A percentile compares a stretch with the other conserved stretches of the same genome.
Evolutionary conservation across 2,329 filamentous ascomycete genomes (phyloP).

Genomic region (Pleomassaria siparia): DNA sequence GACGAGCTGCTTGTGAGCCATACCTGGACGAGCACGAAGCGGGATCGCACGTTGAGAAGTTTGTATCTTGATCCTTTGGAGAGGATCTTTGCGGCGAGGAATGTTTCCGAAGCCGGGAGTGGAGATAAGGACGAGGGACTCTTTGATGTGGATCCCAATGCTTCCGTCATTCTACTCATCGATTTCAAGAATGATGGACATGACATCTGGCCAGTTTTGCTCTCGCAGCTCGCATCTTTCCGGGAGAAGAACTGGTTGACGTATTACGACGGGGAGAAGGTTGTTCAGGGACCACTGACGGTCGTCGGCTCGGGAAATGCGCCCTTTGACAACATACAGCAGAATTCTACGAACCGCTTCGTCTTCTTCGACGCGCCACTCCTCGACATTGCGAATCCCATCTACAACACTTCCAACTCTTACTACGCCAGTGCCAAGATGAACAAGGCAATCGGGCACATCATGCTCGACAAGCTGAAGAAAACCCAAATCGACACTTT

Average conservation of each 20-base stretch:
- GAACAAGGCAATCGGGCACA: conserved; percentile 20
- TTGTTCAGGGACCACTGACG: conserved; percentile 62
- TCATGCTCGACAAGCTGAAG: conserved; percentile 16
- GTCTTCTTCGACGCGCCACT: conserved; percentile 69
- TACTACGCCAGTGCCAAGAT: conserved; percentile 28
- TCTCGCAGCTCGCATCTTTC: conserved; percentile 60
- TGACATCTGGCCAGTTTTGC: conserved; percentile 55
- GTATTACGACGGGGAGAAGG: conserved; percentile 51
- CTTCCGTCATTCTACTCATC: conserved; percentile 62
- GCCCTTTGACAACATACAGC: conserved; percentile 58
- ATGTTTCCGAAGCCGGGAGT: conserved; percentile 20
- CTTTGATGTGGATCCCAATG: conserved; percentile 43
- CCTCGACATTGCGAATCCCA: conserved; percentile 31
- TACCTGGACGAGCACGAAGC: conserved; percentile 18
- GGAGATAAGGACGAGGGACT: conserved; percentile 51
- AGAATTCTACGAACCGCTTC: conserved; percentile 59
- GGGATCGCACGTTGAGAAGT: conserved; percentile 24
- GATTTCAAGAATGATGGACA: conserved; percentile 66
- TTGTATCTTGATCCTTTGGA: conserved; percentile 43
- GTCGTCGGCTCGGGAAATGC: conserved; percentile 69
- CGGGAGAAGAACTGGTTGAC: conserved; percentile 56
- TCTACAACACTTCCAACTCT: conserved; percentile 28
- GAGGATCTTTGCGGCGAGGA: conserved; percentile 41
- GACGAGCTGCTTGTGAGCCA: conserved; percentile 38
- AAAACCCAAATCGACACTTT: conserved; percentile 17